Percentiles rank a stretch among this genome's conserved stretches.
phyloP scores from a whole-genome alignment of 2,329 filamentous ascomycete genomes.

The Calonectria naviculata region DNA sequence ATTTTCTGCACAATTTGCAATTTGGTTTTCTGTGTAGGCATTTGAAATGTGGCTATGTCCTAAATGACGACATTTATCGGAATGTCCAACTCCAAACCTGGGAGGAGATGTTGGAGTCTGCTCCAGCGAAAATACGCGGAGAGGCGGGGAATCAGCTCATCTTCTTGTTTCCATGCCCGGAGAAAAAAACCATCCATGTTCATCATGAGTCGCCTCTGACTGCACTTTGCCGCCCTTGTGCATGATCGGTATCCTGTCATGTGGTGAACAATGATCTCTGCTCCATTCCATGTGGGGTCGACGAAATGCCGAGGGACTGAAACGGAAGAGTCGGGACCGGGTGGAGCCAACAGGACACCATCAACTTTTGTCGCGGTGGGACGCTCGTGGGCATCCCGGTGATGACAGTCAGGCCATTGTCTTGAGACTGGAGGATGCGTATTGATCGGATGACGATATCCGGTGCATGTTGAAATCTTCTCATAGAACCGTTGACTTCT shows the following conservation, averaged over 20 bases:
- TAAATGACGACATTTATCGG: too few species aligned
- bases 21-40: too few species aligned
- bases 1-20: too few species aligned
- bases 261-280: neutral
- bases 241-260: neutral
- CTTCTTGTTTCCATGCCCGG: neutral
- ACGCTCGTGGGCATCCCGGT: neutral
- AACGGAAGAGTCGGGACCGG: neutral
- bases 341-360: neutral
- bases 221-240: neutral
- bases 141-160: too few species aligned
- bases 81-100: too few species aligned
- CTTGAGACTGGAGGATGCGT: neutral
- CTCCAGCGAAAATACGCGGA: too few species aligned
- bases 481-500: too few species aligned
- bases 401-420: neutral
- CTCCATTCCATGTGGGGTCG: neutral
- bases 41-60: too few species aligned
- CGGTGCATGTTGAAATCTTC: neutral
- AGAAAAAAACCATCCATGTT: neutral
- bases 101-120: neutral
- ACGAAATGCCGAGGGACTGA: neutral
- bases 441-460: neutral
- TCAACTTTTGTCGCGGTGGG: neutral
- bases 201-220: neutral